Evolutionary conservation across 1,284 basidiomycete genomes (phyloP).

Genomic region (Cutaneotrichosporon sp.): DNA sequence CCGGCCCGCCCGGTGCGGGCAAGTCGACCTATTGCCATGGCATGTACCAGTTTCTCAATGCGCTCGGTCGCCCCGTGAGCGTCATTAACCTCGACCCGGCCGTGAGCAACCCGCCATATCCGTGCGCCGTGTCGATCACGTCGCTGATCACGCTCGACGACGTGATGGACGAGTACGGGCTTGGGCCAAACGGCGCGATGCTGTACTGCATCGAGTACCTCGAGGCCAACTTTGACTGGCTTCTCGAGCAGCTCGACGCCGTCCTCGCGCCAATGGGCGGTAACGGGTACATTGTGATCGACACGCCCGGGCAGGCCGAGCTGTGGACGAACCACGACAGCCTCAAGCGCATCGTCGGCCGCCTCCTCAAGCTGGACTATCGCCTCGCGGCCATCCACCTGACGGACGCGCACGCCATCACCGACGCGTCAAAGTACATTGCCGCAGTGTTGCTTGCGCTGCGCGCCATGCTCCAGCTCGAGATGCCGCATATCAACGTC

Average conservation of each 20-base stretch:
- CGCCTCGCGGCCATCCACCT: constrained; percentile 88
- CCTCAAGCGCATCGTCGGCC: constrained; percentile 70
- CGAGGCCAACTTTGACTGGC: constrained; percentile 92
- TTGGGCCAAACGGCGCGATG: constrained; percentile 97
- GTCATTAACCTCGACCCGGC: constrained; percentile 96
- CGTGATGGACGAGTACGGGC: constrained; percentile 75
- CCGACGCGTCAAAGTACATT: constrained; percentile 91
- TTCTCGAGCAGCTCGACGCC: constrained; percentile 64
- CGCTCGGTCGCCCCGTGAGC: constrained; percentile 75
- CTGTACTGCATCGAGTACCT: constrained; percentile 97
- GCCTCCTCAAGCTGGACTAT: constrained; percentile 70
- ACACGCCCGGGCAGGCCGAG: constrained; percentile 96
- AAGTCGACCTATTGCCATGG: constrained; percentile 94
- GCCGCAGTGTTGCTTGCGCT: constrained; percentile 86
- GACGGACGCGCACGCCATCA: constrained; percentile 94
- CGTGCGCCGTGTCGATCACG: constrained; percentile 79
- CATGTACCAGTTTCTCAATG: constrained; percentile 77
- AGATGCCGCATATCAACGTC: constrained; percentile 91
- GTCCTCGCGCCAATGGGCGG: constrained; percentile 47
- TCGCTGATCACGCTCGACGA: constrained; percentile 81
- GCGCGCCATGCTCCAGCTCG: constrained; percentile 95
- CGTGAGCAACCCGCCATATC: constrained; percentile 81
- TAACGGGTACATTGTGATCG: constrained; percentile 76
- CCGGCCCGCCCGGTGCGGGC: constrained; percentile 85
- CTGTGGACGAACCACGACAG: constrained; percentile 92